phyloP scores from a whole-genome alignment of 352 stramenopile species.

The Poterioochromonas sp. region DNA sequence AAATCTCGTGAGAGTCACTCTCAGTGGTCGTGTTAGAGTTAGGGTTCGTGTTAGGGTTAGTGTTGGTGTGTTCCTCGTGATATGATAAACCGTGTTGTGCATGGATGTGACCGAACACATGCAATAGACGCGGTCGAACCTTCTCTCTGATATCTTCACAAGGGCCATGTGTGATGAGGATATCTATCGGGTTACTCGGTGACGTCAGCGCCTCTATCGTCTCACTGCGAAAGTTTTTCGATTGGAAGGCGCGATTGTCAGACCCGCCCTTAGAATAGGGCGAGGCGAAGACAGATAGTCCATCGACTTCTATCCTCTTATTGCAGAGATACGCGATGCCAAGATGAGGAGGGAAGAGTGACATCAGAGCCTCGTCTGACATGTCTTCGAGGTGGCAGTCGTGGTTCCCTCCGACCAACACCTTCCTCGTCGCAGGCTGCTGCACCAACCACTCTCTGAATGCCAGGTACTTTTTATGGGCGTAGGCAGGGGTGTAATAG shows the following conservation, averaged over 20 bases:
- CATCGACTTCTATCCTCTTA: neutral
- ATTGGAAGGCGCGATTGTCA: neutral
- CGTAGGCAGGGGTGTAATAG: neutral
- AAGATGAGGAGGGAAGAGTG: neutral
- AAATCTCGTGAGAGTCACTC: no score
- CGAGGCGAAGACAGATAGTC: neutral
- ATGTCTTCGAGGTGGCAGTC: neutral
- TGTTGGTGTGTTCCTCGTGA: no score
- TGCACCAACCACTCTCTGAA: neutral
- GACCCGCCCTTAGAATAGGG: neutral
- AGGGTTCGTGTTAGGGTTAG: no score
- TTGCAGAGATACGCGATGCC: neutral
- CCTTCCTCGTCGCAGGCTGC: neutral
- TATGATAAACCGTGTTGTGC: neutral
- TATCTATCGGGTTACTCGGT: neutral
- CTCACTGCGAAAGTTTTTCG: neutral
- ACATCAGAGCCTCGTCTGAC: neutral
- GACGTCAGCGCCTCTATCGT: neutral
- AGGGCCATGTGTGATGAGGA: constrained; percentile 10
- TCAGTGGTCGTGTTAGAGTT: no score
- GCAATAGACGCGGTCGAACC: neutral
- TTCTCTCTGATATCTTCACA: neutral
- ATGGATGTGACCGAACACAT: neutral
- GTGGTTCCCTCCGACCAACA: neutral
- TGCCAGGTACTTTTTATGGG: neutral